These are phyloP conservation scores for Zarea fungicola DNA, from an alignment of 2,329 filamentous ascomycete genomes.

Conservation along the genomic window DNA sequence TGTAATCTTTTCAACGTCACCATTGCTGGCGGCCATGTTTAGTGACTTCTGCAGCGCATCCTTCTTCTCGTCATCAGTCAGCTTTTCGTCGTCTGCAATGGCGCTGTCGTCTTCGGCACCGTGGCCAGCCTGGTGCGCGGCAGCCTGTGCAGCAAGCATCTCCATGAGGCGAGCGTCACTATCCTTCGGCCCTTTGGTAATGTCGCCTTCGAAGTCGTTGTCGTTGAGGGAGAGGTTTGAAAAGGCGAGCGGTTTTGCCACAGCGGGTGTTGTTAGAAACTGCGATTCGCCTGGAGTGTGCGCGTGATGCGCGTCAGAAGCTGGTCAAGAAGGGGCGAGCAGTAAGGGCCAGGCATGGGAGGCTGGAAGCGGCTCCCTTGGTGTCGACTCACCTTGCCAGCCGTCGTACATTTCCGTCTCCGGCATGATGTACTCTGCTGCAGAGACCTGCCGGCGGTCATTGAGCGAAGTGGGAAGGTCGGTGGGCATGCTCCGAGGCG, in stretches of 20 bases:
- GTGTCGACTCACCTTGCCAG: conserved; percentile 70
- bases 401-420: conserved; percentile 99
- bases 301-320: conserved; percentile 23
- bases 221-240: conserved; percentile 77
- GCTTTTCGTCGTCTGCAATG: conserved; percentile 67
- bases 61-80: conserved; percentile 72
- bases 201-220: conserved; percentile 62
- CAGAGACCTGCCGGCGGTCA: conserved; percentile 70
- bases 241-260: conserved; percentile 80
- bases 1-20: conserved; percentile 75
- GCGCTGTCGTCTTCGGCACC: conserved; percentile 74
- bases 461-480: conserved; percentile 91
- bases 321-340: conserved; percentile 10
- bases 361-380: conserved; percentile 2
- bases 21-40: conserved; percentile 95
- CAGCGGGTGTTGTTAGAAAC: conserved; percentile 81
- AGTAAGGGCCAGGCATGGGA: conserved; percentile 7
- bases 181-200: conserved; percentile 55
- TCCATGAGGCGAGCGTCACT: conserved; percentile 87
- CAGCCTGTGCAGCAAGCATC: conserved; percentile 90
- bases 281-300: conserved; percentile 74
- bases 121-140: conserved; percentile 66
- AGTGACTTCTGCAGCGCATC: conserved; percentile 79
- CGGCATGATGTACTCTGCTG: conserved; percentile 55
- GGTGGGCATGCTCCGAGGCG: conserved; percentile 57